A percentile compares a stretch with the other conserved stretches of the same genome.
phyloP scores from a whole-genome alignment of 768 basidiomycete genomes.

The Lentinula lateritia region DNA sequence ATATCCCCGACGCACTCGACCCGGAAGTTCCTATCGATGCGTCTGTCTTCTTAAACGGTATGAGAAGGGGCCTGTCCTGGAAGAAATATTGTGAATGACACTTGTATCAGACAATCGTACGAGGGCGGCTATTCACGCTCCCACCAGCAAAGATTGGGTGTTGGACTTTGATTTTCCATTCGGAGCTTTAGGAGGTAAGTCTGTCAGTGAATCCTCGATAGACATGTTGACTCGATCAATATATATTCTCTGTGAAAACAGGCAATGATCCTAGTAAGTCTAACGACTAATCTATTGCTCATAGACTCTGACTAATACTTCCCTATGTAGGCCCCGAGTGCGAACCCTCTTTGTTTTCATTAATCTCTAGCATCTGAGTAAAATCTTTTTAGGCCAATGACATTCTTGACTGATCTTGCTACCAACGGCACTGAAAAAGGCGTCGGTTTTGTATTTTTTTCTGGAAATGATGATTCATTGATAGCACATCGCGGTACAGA shows the following conservation, averaged over 20 bases:
- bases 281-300: background rate
- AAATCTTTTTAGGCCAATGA: conserved; percentile 30
- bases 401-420: conserved; percentile 40
- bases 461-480: conserved; percentile 46
- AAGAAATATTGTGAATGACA: background rate
- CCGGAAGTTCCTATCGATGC: conserved; percentile 28
- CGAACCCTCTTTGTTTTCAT: background rate
- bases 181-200: background rate
- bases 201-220: background rate
- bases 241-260: background rate
- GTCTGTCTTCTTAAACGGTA: conserved; percentile 38
- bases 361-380: no score
- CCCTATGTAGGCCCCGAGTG: conserved; percentile 15
- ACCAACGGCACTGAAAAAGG: conserved; percentile 32
- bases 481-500: conserved; percentile 42
- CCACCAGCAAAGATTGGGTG: conserved; percentile 34
- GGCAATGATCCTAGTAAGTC: conserved; percentile 1
- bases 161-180: conserved; percentile 19
- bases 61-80: background rate
- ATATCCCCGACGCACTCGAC: conserved; percentile 30
- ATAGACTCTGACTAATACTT: background rate
- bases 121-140: conserved; percentile 41
- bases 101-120: conserved; percentile 18
- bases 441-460: conserved; percentile 36
- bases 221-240: background rate